phyloP scores from a whole-genome alignment of 2,329 filamentous ascomycete genomes.

The Chrysoporthe deuterocubensis region DNA sequence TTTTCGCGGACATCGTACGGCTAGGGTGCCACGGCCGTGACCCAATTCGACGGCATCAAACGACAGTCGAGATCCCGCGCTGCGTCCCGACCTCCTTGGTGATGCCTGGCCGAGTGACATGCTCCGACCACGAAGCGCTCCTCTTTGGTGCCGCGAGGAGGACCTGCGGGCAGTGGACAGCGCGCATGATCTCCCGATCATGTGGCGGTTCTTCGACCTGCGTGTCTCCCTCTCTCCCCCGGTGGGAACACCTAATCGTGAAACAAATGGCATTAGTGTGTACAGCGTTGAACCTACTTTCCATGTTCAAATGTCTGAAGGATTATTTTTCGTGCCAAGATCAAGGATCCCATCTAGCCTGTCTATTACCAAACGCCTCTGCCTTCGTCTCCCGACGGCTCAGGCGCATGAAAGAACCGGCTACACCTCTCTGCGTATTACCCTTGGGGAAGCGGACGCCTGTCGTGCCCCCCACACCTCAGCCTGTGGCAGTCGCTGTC shows the following conservation, averaged over 20 bases:
- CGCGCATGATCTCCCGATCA: not conserved
- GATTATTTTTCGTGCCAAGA: conserved; percentile 61
- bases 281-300: conserved; percentile 58
- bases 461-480: not conserved
- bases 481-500: not conserved
- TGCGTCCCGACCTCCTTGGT: conserved; percentile 12
- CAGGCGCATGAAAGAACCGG: conserved; percentile 61
- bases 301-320: conserved; percentile 60
- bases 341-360: conserved; percentile 42
- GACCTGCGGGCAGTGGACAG: not conserved
- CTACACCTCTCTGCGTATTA: conserved; percentile 41
- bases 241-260: not conserved
- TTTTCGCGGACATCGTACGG: conserved; percentile 21
- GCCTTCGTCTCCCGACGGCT: conserved; percentile 40
- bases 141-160: not conserved
- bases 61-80: conserved; percentile 4
- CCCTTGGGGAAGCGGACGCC: not conserved
- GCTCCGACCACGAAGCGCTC: conserved; percentile 11
- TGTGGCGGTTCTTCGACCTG: conserved; percentile 1
- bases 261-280: conserved; percentile 59
- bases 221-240: not conserved
- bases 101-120: conserved; percentile 24
- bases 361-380: conserved; percentile 64
- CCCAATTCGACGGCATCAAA: conserved; percentile 28
- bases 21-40: conserved; percentile 26